A percentile compares a stretch with the other conserved stretches of the same genome.
phyloP scores from a whole-genome alignment of 2,329 filamentous ascomycete genomes.

The Didymella sp. region DNA sequence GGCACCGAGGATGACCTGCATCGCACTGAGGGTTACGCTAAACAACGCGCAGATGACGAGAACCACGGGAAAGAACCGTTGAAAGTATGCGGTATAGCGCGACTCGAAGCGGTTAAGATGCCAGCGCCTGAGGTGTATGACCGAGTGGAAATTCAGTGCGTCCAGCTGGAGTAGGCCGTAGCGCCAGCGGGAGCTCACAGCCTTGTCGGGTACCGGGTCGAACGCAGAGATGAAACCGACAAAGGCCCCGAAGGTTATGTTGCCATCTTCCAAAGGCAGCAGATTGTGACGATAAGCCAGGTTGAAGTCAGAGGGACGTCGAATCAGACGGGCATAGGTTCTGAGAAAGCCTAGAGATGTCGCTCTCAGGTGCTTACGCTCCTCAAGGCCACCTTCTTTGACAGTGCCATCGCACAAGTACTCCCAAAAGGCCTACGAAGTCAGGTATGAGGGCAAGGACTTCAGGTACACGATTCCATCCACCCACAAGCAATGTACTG shows the following conservation, averaged over 20 bases:
- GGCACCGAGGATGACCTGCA: constrained; percentile 32
- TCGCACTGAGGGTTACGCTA: constrained; percentile 29
- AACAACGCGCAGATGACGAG: constrained; percentile 32
- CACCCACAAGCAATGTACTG: constrained; percentile 30
- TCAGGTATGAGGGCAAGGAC: constrained; percentile 10
- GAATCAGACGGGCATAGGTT: not conserved
- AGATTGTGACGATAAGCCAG: not conserved
- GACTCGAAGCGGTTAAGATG: constrained; percentile 31
- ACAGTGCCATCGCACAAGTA: constrained; percentile 27
- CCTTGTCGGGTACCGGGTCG: constrained; percentile 18
- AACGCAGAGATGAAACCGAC: constrained; percentile 27
- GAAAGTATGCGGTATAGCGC: constrained; percentile 26
- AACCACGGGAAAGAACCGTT: constrained; percentile 27
- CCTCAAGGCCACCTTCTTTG: not conserved
- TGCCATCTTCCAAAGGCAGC: not conserved
- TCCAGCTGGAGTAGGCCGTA: constrained; percentile 29
- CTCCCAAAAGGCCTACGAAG: constrained; percentile 32
- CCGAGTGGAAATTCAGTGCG: constrained; percentile 31
- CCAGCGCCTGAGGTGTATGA: constrained; percentile 22
- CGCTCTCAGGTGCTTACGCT: not conserved
- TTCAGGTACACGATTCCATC: constrained; percentile 5
- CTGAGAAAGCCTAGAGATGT: not conserved
- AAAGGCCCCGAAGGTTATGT: constrained; percentile 7
- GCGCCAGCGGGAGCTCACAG: constrained; percentile 21
- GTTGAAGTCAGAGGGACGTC: not conserved